Percentiles rank a stretch among this genome's conserved stretches.
These are phyloP conservation scores for Chloranthus sessilifolius DNA, from an alignment of 164 flowering plant species.

Conservation along the genomic window DNA sequence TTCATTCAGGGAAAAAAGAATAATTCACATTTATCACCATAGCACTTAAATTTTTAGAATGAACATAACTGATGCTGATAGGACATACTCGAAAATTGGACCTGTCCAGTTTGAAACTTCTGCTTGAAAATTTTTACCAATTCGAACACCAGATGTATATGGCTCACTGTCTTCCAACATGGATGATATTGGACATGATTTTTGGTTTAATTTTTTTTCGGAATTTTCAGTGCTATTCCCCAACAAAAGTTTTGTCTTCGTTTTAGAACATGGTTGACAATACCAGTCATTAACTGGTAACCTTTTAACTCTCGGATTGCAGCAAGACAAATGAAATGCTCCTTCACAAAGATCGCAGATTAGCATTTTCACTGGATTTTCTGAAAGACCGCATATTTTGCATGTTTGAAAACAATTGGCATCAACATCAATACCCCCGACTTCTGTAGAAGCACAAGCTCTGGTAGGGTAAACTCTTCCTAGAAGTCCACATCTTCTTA, in stretches of 20 bases:
- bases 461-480: conserved; percentile 11
- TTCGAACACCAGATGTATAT: conserved; percentile 53
- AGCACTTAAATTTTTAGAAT: conserved; percentile 1
- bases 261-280: conserved; percentile 59
- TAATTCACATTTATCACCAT: no score
- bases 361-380: conserved; percentile 41
- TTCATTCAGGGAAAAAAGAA: no score
- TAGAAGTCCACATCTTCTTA: conserved; percentile 42
- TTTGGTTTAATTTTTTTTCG: conserved; percentile 18
- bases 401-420: conserved; percentile 31
- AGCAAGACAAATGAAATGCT: conserved; percentile 68
- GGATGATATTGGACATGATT: conserved; percentile 30
- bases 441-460: conserved; percentile 12
- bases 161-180: conserved; percentile 65
- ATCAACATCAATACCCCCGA: conserved; percentile 5
- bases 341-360: conserved; percentile 83
- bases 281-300: conserved; percentile 67
- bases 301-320: conserved; percentile 40
- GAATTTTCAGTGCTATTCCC: conserved; percentile 23
- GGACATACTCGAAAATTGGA: conserved; percentile 50
- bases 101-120: conserved; percentile 78
- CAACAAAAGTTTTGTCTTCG: conserved; percentile 36
- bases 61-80: not conserved
- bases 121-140: conserved; percentile 84
- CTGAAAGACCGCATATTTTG: conserved; percentile 49